These are phyloP conservation scores for Musa schizocarpa DNA, from an alignment of 176 grass and related monocot genomes.

Conservation along the genomic window DNA sequence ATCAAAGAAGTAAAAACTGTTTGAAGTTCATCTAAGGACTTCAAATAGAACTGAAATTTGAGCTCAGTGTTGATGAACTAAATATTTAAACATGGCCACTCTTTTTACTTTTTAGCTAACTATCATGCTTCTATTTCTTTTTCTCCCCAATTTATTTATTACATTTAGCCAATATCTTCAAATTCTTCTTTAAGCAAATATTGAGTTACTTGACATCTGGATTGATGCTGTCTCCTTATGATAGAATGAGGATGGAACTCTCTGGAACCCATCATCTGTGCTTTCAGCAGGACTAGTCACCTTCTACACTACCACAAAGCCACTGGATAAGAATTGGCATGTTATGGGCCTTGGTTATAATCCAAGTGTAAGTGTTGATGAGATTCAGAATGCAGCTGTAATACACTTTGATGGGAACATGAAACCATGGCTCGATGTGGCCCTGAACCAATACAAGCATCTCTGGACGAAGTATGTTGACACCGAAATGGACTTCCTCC, in stretches of 20 bases:
- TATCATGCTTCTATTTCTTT: too few relatives aligned
- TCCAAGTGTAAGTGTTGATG: slow-evolving; percentile 65
- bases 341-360: slow-evolving; percentile 93
- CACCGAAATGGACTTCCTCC: slow-evolving; percentile 90
- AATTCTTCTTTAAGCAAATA: too few relatives aligned
- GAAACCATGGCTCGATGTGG: slow-evolving; percentile 98
- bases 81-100: too few relatives aligned
- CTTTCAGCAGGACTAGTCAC: slow-evolving; percentile 71
- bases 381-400: slow-evolving; percentile 64
- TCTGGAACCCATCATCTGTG: slow-evolving; percentile 56
- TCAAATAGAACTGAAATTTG: too few relatives aligned
- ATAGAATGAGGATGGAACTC: slow-evolving; percentile 75
- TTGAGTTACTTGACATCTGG: neutral
- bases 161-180: too few relatives aligned
- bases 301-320: slow-evolving; percentile 83
- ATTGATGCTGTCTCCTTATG: neutral
- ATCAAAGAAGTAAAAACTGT: too few relatives aligned
- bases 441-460: slow-evolving; percentile 88
- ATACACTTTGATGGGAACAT: slow-evolving; percentile 96
- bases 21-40: too few relatives aligned
- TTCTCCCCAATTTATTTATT: too few relatives aligned
- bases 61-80: too few relatives aligned
- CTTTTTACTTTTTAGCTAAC: too few relatives aligned
- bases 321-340: slow-evolving; percentile 88
- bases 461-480: slow-evolving; percentile 93